Conservation (phyloP, 352 stramenopile species). For the Globisporangium perplexum region DNA sequence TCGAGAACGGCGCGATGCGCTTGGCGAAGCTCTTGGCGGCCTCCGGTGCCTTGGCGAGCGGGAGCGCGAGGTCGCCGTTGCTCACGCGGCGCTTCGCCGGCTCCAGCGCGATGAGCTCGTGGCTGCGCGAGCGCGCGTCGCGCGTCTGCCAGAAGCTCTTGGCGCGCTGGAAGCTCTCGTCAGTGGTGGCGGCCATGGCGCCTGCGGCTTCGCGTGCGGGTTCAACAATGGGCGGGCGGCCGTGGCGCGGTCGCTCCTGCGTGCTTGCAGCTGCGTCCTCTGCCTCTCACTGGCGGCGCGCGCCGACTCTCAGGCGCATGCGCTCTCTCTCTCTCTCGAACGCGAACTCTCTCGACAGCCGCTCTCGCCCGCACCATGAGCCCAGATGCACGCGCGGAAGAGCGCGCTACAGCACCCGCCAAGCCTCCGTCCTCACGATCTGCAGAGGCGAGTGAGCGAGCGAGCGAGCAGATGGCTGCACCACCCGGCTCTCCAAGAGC, state of each 20-base stretch:
- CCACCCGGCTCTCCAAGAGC: not conserved
- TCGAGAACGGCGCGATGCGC: conserved; percentile 10
- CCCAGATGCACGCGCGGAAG: not conserved
- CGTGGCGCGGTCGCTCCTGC: not conserved
- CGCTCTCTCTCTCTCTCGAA: not conserved
- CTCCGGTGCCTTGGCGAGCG: not conserved
- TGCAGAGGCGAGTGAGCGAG: not conserved
- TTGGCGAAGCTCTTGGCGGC: conserved; percentile 12
- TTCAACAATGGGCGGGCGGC: conserved; percentile 5
- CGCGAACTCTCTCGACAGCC: not conserved
- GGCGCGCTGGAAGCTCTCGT: conserved; percentile 31
- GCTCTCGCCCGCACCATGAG: not conserved
- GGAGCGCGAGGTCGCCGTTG: not conserved
- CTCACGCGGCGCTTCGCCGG: not conserved
- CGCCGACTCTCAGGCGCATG: not conserved
- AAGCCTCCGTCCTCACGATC: not conserved
- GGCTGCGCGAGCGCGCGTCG: conserved; percentile 28
- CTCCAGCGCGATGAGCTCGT: not conserved
- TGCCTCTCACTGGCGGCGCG: not conserved
- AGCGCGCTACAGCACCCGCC: not conserved
- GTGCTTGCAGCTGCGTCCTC: not conserved
- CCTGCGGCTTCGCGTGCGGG: not conserved
- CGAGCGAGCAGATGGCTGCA: not conserved
- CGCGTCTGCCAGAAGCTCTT: conserved; percentile 69
- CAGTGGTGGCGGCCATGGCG: not conserved